Base-by-base conservation (phyloP, 129 eudicot genomes). In the Cynara cardunculus region DNA sequence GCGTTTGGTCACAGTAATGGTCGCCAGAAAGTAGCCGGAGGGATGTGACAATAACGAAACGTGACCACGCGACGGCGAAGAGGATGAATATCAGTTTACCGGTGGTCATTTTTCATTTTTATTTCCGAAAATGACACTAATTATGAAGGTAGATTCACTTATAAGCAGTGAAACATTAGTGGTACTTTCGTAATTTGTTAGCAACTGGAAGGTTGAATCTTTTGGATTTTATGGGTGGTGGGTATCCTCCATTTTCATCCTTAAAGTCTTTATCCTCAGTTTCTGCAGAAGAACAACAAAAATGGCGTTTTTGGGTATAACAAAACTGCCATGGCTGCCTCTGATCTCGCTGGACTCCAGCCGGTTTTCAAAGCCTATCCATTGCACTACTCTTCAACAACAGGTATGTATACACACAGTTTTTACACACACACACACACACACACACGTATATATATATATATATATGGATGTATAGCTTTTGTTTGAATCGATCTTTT, bases 351-450 rank as follows among this genome's bases (percentile, higher is more conserved):
- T 67, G 9, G 73, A 66, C 28, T 25, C 77, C 4, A 61, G 61
- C 78, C 25, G 25, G 71, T 67, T 69, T 31, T 26, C 75, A 62
- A 87, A 80, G 80, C 72, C 79, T 34, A 24, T 84, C 24, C 80
- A 78, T 26, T 84, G 90, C 80, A 69, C 84, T 7, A 72, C 88
- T 53, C 80, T 82, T 21, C 88, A 82, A 76, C 78, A 74, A 73
- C 84, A 84, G 85, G 86, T 75, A 84, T 13, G 61, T 22, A 28
- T 69, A 69, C 18, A 18, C 30, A 28, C 73, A 26, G 39, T 28
- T 14, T 61, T 1, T 75, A n/a, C n/a, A n/a, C n/a, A n/a, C n/a
- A n/a, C n/a, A n/a, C n/a, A n/a, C n/a, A n/a, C n/a, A n/a, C n/a
- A n/a, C n/a, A n/a, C n/a, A n/a, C n/a, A n/a, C n/a, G 26, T 21